Percentiles rank a stretch among this genome's conserved stretches.
phyloP scores from a whole-genome alignment of 306 rosid genomes.

The Cucumis hystrix region DNA sequence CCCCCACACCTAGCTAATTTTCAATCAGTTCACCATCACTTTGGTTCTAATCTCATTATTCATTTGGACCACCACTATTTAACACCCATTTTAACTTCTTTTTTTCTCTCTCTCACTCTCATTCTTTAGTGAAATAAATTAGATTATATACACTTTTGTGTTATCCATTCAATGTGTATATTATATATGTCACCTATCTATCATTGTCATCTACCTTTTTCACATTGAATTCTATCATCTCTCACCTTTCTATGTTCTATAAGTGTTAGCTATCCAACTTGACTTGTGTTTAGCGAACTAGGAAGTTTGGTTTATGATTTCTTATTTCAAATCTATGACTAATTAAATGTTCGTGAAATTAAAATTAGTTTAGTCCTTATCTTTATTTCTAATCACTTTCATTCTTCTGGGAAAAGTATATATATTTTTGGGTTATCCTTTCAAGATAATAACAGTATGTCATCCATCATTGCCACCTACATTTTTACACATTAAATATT shows the following conservation, averaged over 20 bases:
- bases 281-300: background rate
- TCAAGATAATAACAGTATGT: background rate
- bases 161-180: background rate
- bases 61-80: constrained; percentile 4
- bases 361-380: background rate
- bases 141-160: background rate
- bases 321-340: background rate
- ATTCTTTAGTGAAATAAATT: too few species aligned
- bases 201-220: background rate
- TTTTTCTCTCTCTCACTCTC: background rate
- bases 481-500: background rate
- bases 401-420: background rate
- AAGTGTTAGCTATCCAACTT: background rate
- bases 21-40: background rate
- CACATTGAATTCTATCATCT: background rate
- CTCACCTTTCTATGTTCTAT: background rate
- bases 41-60: background rate
- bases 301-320: background rate
- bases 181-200: background rate
- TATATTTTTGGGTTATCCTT: background rate
- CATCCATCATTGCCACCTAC: background rate
- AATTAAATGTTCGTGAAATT: too few species aligned
- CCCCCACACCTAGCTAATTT: background rate
- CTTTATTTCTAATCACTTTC: background rate
- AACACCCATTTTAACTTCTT: background rate